phyloP scores from a whole-genome alignment of 345 rosid genomes.

The Moringa oleifera region DNA sequence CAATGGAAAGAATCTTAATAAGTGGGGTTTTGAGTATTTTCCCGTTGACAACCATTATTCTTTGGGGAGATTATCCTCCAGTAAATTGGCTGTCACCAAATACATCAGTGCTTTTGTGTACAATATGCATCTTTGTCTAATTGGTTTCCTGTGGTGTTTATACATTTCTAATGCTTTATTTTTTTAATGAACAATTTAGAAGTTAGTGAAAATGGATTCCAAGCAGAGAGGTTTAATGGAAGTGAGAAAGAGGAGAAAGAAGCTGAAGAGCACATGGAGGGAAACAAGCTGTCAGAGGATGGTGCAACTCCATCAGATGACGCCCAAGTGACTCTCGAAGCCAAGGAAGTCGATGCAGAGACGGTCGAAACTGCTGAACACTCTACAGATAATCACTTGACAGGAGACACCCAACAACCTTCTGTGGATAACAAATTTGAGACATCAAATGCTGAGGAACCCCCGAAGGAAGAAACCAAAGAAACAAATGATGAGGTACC shows the following conservation, averaged over 20 bases:
- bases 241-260: conserved; percentile 14
- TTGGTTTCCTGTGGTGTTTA: background rate
- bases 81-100: background rate
- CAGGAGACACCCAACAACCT: conserved; percentile 18
- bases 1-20: no score
- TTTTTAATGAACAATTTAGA: conserved; percentile 11
- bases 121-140: background rate
- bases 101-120: background rate
- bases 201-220: conserved; percentile 41
- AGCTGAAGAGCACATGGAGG: conserved; percentile 16
- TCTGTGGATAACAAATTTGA: conserved; percentile 26
- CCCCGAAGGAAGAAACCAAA: conserved; percentile 22
- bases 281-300: conserved; percentile 24
- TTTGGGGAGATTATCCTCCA: no score
- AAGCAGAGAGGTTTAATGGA: conserved; percentile 26
- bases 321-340: conserved; percentile 13
- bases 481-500: conserved; percentile 13
- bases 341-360: conserved; percentile 17
- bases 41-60: background rate
- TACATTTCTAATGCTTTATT: background rate
- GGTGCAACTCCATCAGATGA: conserved; percentile 17
- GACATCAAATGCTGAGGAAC: conserved; percentile 19
- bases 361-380: conserved; percentile 11
- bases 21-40: no score
- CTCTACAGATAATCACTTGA: conserved; percentile 15